Evolutionary conservation across 768 basidiomycete genomes (phyloP), one percentile per base, ranked within the genome.

Genomic region (Russula abietina): DNA sequence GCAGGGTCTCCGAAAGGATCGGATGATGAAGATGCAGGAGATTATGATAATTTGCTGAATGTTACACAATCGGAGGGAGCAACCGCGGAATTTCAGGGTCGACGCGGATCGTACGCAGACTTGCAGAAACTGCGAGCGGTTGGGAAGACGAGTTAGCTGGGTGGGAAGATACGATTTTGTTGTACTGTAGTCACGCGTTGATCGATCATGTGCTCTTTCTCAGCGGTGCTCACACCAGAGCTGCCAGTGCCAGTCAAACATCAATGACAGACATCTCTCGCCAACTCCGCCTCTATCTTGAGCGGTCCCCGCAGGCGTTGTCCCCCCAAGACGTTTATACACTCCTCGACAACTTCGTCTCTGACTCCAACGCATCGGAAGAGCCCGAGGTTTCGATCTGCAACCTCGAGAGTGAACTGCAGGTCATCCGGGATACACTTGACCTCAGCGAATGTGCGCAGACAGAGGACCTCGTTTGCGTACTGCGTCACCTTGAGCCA

Each of bases 31-130:
- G 91, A 92, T 53, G 81, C 82, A 52, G 93, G 91, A 45, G 93
- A 96, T 74, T 96, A 95, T 71, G 93, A 96, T 71, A 84, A 95
- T 73, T 87, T 94, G 52, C 80, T 92, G 48, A 83, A 84, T 16
- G 63, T 50, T 50, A 7, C 46, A 28, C 53, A 50, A 36, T 8
- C 49, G 2, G 63, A 64, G 24, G 63, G 63, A 24, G 38, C 17
- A 14, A n/a, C 58, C 38, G 30, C 38, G 1, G 55, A 45, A 26
- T 16, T 60, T 33, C 54, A 64, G 51, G 88, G 84, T 72, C 82
- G 83, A 32, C 83, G 83, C 63, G 84, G 82, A 53, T 90, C 89
- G 24, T 93, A 88, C 68, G 91, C 91, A 17, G 87, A 93, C 73
- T 73, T 93, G 55, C 89, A 91, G 72, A 80, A 83, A 63, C 76